Conservation (phyloP, 441 rosid genomes). For the Populus hybrid region DNA sequence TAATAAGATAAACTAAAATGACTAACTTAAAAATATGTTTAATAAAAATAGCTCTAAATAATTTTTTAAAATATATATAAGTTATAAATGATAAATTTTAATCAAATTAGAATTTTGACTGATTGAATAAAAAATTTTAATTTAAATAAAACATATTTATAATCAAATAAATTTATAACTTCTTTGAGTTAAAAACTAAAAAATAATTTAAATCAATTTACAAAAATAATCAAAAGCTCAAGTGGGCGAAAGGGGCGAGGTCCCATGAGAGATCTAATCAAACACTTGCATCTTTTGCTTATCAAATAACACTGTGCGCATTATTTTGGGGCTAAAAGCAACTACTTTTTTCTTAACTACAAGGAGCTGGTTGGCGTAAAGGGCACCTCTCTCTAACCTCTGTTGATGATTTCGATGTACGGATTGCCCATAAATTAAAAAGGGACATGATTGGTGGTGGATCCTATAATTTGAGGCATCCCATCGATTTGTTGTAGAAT, state of each 20-base stretch:
- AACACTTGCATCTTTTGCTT: constrained; percentile 1
- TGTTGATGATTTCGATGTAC: constrained; percentile 18
- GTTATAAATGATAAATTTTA: too few relatives aligned
- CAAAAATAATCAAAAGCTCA: neutral
- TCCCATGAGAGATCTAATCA: neutral
- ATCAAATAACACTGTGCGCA: constrained; percentile 1
- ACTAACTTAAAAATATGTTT: too few relatives aligned
- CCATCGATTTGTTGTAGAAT: neutral
- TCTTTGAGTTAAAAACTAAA: too few relatives aligned
- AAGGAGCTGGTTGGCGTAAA: constrained; percentile 8
- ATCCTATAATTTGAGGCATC: neutral
- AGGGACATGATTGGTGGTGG: constrained; percentile 4
- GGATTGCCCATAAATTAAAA: constrained; percentile 5
- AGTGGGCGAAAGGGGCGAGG: neutral
- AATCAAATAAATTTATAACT: too few relatives aligned
- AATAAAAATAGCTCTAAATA: too few relatives aligned
- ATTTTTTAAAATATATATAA: too few relatives aligned
- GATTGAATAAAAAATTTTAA: too few relatives aligned
- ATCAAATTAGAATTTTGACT: too few relatives aligned
- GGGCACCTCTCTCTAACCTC: neutral
- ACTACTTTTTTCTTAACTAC: neutral
- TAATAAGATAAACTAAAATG: too few relatives aligned
- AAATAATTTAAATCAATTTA: too few relatives aligned
- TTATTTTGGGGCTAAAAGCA: constrained; percentile 5
- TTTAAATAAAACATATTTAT: too few relatives aligned